Evolutionary conservation across 1,284 basidiomycete species (phyloP).

Genomic region (Peniophora sp.): DNA sequence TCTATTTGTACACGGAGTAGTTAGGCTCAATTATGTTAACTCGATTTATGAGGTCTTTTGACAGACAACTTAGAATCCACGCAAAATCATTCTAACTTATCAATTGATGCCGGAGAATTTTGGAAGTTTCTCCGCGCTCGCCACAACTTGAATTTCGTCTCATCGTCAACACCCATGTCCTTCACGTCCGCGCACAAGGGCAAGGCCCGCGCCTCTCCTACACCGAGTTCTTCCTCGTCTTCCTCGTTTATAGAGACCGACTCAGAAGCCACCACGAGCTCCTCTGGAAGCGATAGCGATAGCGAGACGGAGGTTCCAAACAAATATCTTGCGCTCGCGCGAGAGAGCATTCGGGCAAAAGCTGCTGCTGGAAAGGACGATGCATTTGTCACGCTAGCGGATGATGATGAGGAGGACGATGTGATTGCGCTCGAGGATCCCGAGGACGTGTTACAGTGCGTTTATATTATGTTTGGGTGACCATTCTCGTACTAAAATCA

Average conservation of each 20-base stretch:
- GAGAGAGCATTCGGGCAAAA: conserved; percentile 45
- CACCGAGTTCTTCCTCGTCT: conserved; percentile 10
- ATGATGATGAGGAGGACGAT: conserved; percentile 34
- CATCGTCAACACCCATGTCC: conserved; percentile 11
- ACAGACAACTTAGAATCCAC: too few species aligned
- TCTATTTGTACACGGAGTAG: too few species aligned
- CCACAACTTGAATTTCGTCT: conserved; percentile 3
- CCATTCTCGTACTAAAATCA: conserved; percentile 7
- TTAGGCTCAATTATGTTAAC: too few species aligned
- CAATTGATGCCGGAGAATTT: too few species aligned
- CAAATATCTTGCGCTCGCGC: conserved; percentile 56
- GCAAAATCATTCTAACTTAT: too few species aligned
- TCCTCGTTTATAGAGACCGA: conserved; percentile 20
- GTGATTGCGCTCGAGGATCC: conserved; percentile 31
- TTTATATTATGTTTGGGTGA: too few species aligned
- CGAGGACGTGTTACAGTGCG: conserved; percentile 28
- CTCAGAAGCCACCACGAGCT: conserved; percentile 17
- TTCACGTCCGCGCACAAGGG: conserved; percentile 28
- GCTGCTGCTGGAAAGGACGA: not conserved
- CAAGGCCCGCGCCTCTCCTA: conserved; percentile 30
- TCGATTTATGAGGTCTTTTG: too few species aligned
- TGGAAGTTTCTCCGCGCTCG: not conserved
- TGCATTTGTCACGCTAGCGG: conserved; percentile 10
- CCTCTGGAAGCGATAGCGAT: conserved; percentile 22
- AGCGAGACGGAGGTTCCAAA: conserved; percentile 25